These are phyloP conservation scores for Circinella umbellata DNA, from an alignment of 371 early-diverging fungal species.

Conservation along the genomic window DNA sequence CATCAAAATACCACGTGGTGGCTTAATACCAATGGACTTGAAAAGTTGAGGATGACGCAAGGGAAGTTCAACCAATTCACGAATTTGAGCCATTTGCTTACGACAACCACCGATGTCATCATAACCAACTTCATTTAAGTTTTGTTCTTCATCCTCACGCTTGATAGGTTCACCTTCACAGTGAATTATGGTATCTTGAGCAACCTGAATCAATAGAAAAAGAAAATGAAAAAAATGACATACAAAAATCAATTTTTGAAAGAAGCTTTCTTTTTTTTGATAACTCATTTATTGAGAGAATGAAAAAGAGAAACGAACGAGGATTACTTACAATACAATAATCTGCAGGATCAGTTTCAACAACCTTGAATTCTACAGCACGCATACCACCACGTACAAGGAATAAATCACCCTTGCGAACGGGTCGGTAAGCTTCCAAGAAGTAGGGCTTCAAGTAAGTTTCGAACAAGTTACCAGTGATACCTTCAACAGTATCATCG, in stretches of 20 bases:
- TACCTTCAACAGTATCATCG: constrained; percentile 98
- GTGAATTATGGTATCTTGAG: constrained; percentile 98
- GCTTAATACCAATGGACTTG: constrained; percentile 99
- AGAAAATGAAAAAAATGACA: neutral
- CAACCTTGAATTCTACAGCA: constrained; percentile 99
- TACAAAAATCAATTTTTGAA: no score
- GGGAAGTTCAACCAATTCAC: constrained; percentile 99
- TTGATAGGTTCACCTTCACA: constrained; percentile 98
- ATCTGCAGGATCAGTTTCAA: constrained; percentile 94
- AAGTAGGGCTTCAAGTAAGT: constrained; percentile 98
- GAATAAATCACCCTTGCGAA: constrained; percentile 95
- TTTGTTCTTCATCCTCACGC: constrained; percentile 98
- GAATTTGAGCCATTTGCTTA: constrained; percentile 99
- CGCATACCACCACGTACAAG: constrained; percentile 97
- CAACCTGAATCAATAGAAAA: constrained; percentile 66
- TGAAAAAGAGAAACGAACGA: neutral
- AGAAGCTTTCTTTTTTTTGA: no score
- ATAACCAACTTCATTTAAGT: constrained; percentile 96
- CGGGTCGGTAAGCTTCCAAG: constrained; percentile 94
- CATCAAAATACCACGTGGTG: constrained; percentile 98
- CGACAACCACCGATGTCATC: constrained; percentile 99
- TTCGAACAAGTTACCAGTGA: constrained; percentile 97
- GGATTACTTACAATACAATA: constrained; percentile 91
- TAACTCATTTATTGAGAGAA: no score
- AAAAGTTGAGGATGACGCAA: constrained; percentile 98